phyloP scores from a whole-genome alignment of 139 green algal species.

The Ettlia oleoabundans region DNA sequence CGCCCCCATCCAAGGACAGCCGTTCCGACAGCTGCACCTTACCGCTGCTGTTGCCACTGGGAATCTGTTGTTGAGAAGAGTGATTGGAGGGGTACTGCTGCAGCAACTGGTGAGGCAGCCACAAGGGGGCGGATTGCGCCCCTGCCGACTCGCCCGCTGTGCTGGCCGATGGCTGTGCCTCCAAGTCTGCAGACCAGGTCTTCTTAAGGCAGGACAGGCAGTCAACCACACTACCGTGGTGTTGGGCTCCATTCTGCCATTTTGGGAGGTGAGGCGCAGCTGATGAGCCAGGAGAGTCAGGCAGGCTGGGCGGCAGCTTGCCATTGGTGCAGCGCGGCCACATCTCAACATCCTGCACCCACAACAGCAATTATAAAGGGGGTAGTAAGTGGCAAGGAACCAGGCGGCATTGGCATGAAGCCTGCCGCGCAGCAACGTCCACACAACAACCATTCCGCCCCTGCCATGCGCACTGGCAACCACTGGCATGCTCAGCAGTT shows the following conservation, averaged over 20 bases:
- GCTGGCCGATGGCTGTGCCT: background rate
- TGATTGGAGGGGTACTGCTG: background rate
- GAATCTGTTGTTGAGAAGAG: background rate
- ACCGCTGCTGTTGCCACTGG: constrained; percentile 3
- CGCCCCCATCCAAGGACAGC: background rate
- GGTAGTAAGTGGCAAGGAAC: no score
- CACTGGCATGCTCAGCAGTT: background rate
- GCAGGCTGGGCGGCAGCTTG: background rate
- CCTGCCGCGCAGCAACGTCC: background rate
- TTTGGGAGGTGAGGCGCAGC: no score
- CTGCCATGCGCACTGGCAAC: background rate
- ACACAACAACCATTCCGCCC: background rate
- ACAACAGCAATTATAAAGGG: background rate
- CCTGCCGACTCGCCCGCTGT: background rate
- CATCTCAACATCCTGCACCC: constrained; percentile 2
- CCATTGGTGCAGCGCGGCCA: background rate
- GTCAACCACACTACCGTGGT: background rate
- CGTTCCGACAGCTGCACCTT: background rate
- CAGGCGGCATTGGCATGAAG: no score
- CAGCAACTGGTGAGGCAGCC: background rate
- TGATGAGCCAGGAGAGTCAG: no score
- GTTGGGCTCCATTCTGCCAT: no score
- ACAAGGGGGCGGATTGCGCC: background rate
- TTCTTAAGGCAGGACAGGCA: background rate
- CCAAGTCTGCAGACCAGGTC: background rate